These are phyloP conservation scores for Apiotrichum brassicae DNA, from an alignment of 1,284 basidiomycete genomes.

Conservation along the genomic window DNA sequence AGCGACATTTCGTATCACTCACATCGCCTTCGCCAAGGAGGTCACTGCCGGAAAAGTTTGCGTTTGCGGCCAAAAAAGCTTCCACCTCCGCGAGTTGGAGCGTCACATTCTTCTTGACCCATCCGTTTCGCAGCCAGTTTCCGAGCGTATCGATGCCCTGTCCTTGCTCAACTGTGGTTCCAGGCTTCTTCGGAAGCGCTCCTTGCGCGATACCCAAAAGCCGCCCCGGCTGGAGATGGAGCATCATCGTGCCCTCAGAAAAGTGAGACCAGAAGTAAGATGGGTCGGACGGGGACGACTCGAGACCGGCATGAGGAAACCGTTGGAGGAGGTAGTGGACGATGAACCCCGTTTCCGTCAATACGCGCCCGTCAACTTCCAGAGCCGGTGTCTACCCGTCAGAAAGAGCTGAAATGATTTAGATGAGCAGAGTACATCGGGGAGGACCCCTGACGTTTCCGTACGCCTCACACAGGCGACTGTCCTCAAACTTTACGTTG, in stretches of 20 bases:
- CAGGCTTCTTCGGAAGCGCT: constrained; percentile 3
- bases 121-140: constrained; percentile 9
- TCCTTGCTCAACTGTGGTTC: constrained; percentile 14
- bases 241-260: constrained; percentile 37
- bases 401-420: background rate
- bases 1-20: constrained; percentile 7
- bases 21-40: constrained; percentile 39
- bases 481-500: too few relatives aligned
- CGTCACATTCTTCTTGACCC: constrained; percentile 11
- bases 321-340: constrained; percentile 25
- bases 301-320: constrained; percentile 11
- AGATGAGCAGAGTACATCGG: background rate
- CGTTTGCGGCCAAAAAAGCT: constrained; percentile 19
- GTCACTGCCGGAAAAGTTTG: constrained; percentile 32
- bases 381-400: constrained; percentile 26
- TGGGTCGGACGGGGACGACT: constrained; percentile 19
- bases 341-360: constrained; percentile 38
- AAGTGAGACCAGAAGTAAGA: constrained; percentile 36
- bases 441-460: too few relatives aligned
- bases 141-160: constrained; percentile 16
- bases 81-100: constrained; percentile 27
- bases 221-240: constrained; percentile 25
- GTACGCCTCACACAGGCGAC: too few relatives aligned
- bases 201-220: constrained; percentile 8
- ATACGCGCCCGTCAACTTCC: constrained; percentile 25